phyloP scores from a whole-genome alignment of 352 stramenopile genomes.

The Phytophthora megakarya region DNA sequence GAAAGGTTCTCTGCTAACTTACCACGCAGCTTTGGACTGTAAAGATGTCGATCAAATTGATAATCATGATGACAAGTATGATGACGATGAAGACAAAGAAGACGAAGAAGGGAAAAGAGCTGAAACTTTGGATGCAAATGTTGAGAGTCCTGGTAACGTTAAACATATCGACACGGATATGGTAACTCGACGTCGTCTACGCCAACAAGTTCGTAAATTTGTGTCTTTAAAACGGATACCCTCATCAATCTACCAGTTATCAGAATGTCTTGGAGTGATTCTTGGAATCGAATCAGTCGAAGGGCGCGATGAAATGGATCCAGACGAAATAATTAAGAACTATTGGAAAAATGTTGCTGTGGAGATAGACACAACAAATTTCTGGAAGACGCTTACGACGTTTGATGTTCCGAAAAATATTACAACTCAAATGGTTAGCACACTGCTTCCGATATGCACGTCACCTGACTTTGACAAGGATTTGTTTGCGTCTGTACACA shows the following conservation, averaged over 20 bases:
- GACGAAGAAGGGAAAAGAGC: background rate
- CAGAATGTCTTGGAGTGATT: constrained; percentile 71
- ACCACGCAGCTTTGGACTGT: constrained; percentile 37
- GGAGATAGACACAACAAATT: constrained; percentile 39
- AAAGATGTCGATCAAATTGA: constrained; percentile 12
- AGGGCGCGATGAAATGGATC: constrained; percentile 64
- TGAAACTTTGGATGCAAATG: background rate
- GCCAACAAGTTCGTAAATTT: constrained; percentile 46
- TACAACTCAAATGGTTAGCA: constrained; percentile 58
- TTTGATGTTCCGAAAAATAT: constrained; percentile 52
- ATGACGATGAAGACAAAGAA: background rate
- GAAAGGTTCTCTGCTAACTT: constrained; percentile 32
- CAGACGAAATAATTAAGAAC: constrained; percentile 75
- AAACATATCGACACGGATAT: background rate
- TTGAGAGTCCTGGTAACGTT: background rate
- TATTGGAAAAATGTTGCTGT: constrained; percentile 61
- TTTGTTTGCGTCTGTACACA: constrained; percentile 53
- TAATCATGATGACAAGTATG: background rate
- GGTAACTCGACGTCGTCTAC: background rate
- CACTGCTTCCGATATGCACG: constrained; percentile 59
- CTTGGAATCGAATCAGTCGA: constrained; percentile 66
- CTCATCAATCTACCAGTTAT: constrained; percentile 62
- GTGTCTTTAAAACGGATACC: constrained; percentile 40
- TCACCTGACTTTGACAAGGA: constrained; percentile 65
- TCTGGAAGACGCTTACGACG: constrained; percentile 50